Base-by-base conservation (phyloP, 352 stramenopile genomes). In the Phytophthora gonapodyides region DNA sequence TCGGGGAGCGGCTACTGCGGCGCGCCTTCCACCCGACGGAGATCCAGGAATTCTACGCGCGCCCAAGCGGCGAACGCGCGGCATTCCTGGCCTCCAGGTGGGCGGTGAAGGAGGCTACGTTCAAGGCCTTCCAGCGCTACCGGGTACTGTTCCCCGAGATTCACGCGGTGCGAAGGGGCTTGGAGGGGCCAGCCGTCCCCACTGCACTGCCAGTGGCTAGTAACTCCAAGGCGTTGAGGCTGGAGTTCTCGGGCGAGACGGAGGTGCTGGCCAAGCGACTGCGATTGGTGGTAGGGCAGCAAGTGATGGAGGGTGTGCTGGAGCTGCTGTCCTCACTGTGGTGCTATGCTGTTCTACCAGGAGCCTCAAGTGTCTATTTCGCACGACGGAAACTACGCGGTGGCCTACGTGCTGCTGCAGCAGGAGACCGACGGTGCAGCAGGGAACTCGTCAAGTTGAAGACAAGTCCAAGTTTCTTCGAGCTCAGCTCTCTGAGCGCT, bases 71-170 rank as follows among this genome's bases (percentile, higher is more conserved):
- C 7, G 66, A 81, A 21, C 77, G 73, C 35, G 59, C 75, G 21
- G 70, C 67, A 13, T 95, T 84, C 52, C 73, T 95, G 27, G 87
- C 87, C 1, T 93, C 84, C 40, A 81, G 86, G 41, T 95, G 87
- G 87, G 87, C 87, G 7, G 71, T 87, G 17, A 95, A 95, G 49
- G 87, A 95, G 60, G 87, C 87, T 16, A 81, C 82, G 13, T 91
- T 84, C 68, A 95, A 95, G 57, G 87, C 87, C 3, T 95, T 95
- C 57, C 81, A 89, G 55, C 65, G 72, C 12, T 91, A 88, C 48
- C 84, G 87, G 27, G 75, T 95, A 45, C 72, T 80, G 21, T 95
- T 95, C 58, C 84, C 84, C 4, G 87, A 95, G 53, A 87, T 95
- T 33, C 51, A 71, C 36, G 34, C 82, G 42, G 52, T 57, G 8